phyloP scores from a whole-genome alignment of 139 green algal genomes.

The Volvox reticuliferus region DNA sequence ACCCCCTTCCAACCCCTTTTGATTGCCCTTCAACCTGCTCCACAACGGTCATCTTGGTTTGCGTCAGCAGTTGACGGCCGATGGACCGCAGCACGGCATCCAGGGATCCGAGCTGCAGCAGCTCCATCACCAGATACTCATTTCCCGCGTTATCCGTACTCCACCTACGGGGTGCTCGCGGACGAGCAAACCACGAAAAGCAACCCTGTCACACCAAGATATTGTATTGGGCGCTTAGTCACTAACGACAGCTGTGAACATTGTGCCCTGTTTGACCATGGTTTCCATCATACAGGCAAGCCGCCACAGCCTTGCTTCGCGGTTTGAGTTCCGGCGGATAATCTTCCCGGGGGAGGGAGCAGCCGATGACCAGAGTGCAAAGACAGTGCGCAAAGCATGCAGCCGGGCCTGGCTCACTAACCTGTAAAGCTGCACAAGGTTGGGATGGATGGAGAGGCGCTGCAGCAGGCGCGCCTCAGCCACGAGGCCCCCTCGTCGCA shows the following conservation, averaged over 20 bases:
- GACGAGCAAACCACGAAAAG: not conserved
- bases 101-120: constrained; percentile 60
- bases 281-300: no score
- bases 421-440: constrained; percentile 55
- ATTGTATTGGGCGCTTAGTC: no score
- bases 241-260: no score
- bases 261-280: no score
- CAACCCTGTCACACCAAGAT: no score
- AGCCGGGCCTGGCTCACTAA: not conserved
- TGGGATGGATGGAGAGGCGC: constrained; percentile 65
- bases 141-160: constrained; percentile 61
- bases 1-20: no score
- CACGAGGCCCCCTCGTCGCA: constrained; percentile 67
- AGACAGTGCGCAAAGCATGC: no score
- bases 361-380: no score
- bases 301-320: no score
- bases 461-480: constrained; percentile 69
- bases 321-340: no score
- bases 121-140: constrained; percentile 69
- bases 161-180: constrained; percentile 52
- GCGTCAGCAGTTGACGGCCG: constrained; percentile 41
- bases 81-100: constrained; percentile 47
- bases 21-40: constrained; percentile 19
- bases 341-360: no score
- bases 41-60: constrained; percentile 60